Percentiles rank a stretch among this genome's conserved stretches.
phyloP scores from a whole-genome alignment of 768 basidiomycete species.

The Coprinopsis cinerea region DNA sequence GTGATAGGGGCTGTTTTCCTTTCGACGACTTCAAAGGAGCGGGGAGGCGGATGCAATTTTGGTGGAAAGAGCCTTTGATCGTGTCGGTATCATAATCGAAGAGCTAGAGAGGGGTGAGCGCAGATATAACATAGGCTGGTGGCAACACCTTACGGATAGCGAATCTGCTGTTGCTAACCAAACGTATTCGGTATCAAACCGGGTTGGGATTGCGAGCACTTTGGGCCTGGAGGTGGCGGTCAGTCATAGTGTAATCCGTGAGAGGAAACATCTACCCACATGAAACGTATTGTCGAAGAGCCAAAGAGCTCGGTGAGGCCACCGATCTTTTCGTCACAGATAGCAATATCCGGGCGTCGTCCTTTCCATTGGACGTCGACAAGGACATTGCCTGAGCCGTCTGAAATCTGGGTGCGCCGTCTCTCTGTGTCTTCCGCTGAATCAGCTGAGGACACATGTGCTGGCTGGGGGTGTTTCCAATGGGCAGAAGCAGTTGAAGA shows the following conservation, averaged over 20 bases:
- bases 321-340: conserved; percentile 46
- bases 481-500: neutral
- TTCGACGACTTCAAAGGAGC: conserved; percentile 22
- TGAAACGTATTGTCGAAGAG: conserved; percentile 45
- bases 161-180: conserved; percentile 55
- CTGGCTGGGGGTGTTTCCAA: neutral
- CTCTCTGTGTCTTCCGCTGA: conserved; percentile 14
- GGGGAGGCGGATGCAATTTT: conserved; percentile 42
- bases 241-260: conserved; percentile 3
- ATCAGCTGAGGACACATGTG: conserved; percentile 5
- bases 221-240: conserved; percentile 38
- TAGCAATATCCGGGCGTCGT: conserved; percentile 44
- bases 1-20: conserved; percentile 13
- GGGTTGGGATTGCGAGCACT: conserved; percentile 51
- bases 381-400: conserved; percentile 33
- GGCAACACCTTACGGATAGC: conserved; percentile 34
- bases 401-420: conserved; percentile 39
- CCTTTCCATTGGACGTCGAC: conserved; percentile 51
- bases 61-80: conserved; percentile 44
- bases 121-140: conserved; percentile 8
- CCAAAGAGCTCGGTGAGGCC: conserved; percentile 53
- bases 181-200: conserved; percentile 56
- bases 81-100: conserved; percentile 47
- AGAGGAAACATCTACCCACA: conserved; percentile 30
- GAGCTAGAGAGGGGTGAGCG: conserved; percentile 27